A percentile compares a stretch with the other conserved stretches of the same genome.
Conservation (phyloP, 2,329 filamentous ascomycete genomes). For the Neopestalotiopsis rosae region DNA sequence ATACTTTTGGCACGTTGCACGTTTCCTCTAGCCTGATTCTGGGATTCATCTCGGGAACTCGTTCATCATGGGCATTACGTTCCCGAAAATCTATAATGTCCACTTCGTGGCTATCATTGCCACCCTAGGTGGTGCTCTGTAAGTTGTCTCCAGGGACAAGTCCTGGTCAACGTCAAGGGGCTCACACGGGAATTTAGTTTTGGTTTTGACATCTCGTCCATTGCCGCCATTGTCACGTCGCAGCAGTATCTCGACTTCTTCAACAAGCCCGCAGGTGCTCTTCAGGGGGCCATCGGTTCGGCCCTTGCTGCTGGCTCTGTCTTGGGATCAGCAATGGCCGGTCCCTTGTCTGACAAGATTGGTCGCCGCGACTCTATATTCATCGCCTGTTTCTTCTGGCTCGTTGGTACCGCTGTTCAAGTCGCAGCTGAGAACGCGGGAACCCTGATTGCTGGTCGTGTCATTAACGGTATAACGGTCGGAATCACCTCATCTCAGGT, state of each 20-base stretch:
- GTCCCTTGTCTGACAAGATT: constrained; percentile 53
- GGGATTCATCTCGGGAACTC: no score
- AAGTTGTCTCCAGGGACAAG: constrained; percentile 23
- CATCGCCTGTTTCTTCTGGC: constrained; percentile 53
- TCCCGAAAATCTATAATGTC: constrained; percentile 59
- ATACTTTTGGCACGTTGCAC: no score
- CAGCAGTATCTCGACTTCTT: constrained; percentile 59
- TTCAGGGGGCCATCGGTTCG: constrained; percentile 58
- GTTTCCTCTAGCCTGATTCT: no score
- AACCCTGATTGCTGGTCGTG: constrained; percentile 58
- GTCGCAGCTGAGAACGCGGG: constrained; percentile 62
- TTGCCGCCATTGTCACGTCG: constrained; percentile 61
- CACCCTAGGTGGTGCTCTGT: constrained; percentile 56
- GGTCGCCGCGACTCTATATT: constrained; percentile 52
- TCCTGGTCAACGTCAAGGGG: no score
- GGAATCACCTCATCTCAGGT: constrained; percentile 72
- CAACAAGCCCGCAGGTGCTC: constrained; percentile 48
- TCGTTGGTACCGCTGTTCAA: constrained; percentile 64
- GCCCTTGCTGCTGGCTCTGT: constrained; percentile 58
- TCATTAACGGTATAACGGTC: constrained; percentile 69
- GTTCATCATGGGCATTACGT: constrained; percentile 16
- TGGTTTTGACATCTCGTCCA: constrained; percentile 63
- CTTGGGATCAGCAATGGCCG: constrained; percentile 53
- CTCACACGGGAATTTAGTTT: constrained; percentile 36
- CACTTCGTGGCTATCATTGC: constrained; percentile 58